Percentiles rank a stretch among this genome's conserved stretches.
phyloP scores from a whole-genome alignment of 2,329 filamentous ascomycete genomes.

The Talaromyces islandicus region DNA sequence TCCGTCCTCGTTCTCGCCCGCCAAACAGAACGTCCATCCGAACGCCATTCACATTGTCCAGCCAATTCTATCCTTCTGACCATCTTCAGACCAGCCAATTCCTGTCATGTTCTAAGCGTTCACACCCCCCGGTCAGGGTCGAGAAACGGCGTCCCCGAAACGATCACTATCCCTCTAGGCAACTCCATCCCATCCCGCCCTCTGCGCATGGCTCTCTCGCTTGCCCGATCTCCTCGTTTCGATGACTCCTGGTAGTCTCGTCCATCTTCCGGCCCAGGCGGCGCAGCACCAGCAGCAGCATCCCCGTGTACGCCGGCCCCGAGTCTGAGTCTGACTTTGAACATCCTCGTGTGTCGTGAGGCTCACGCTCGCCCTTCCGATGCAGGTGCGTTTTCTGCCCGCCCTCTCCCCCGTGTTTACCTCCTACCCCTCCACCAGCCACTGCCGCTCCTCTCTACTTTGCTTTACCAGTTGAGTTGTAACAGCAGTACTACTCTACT shows the following conservation, averaged over 20 bases:
- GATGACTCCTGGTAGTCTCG: constrained; percentile 31
- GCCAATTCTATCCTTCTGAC: not conserved
- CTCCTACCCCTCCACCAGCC: not conserved
- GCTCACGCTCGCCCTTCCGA: constrained; percentile 22
- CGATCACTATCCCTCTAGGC: not conserved
- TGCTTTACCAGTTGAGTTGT: not conserved
- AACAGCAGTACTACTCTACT: not conserved
- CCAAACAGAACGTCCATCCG: not conserved
- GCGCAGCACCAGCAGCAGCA: constrained; percentile 24
- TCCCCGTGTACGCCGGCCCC: constrained; percentile 18
- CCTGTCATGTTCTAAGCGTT: not conserved
- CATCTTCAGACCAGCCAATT: not conserved
- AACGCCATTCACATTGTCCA: not conserved
- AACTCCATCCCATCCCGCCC: not conserved
- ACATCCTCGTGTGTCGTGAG: not conserved
- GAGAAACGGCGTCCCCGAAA: not conserved
- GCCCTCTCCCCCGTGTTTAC: not conserved
- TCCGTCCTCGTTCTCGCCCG: not conserved
- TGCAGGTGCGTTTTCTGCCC: constrained; percentile 31
- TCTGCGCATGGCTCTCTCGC: constrained; percentile 11
- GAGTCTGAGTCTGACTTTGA: constrained; percentile 12
- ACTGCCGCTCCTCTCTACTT: not conserved
- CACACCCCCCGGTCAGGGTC: not conserved
- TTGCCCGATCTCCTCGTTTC: constrained; percentile 28
- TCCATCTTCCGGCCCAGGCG: constrained; percentile 27